Base-by-base conservation (phyloP, 192 early-diverging fungal species). In the Coemansia guatemalensis region DNA sequence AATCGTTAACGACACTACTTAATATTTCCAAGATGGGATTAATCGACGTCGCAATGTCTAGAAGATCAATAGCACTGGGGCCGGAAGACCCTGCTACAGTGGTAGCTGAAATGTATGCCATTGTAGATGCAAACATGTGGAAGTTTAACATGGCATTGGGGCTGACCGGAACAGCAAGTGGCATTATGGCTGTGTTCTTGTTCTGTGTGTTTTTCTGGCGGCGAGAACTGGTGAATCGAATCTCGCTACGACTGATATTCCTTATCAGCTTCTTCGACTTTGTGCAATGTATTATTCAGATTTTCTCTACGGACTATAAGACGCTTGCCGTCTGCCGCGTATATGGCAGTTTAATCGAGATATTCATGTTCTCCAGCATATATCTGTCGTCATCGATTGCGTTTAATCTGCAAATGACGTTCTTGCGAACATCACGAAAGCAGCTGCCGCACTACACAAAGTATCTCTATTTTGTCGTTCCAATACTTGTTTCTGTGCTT, bases 381-480 rank as follows among this genome's bases (percentile, higher is more conserved):
- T 76, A 76, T n/a, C 32, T 70, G n/a, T 76, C 74, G 12, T 63
- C 68, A 1, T 52, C 74, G 1, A 71, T 76, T 41, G 74, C 74
- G 4, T 71, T 71, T 30, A 76, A 76, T 30, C 26, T 76, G 33
- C 74, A 76, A 8, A 69, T 76, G 64, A 49, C 58, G 6, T 70
- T 76, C 22, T 58, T 67, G 6, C 64, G 68, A 17, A 63, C 48
- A 8, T 67, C 63, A 18, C 55, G 44, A 23, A 32, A 33, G 12
- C 59, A 52, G 11, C 32, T 76, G 11, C 74, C 74, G 5, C 17
- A 32, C 6, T 76, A 76, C 44, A 52, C 62, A 3, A 68, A 76
- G 57, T 67, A 65, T n/a, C 47, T 76, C 29, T 76, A 76, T 33
- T 76, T 61, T 48, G 48, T 61, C 7, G 56, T 71, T 18, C 65